These are phyloP conservation scores for Cyclospora cayetanensis DNA, from an alignment of 169 alveolate species.

Conservation along the genomic window DNA sequence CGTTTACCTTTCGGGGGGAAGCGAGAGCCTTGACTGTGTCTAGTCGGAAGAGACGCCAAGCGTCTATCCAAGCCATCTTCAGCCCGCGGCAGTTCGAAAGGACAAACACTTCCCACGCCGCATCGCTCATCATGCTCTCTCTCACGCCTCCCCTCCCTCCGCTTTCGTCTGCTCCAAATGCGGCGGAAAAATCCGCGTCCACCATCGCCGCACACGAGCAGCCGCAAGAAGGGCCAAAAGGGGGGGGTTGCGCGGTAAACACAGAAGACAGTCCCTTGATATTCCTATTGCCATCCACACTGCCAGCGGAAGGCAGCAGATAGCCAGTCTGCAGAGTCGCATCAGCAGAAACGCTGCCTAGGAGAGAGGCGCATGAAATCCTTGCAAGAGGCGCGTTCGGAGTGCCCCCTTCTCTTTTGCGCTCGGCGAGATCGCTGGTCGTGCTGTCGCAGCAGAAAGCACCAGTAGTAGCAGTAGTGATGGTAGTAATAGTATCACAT, in stretches of 20 bases:
- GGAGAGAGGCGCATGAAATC: not conserved
- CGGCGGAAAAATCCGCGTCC: not conserved
- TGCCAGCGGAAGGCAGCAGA: not conserved
- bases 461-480: not conserved
- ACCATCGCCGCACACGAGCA: slow-evolving; percentile 24
- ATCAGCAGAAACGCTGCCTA: not conserved
- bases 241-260: no score
- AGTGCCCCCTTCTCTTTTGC: no score
- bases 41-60: slow-evolving; percentile 69
- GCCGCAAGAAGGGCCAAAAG: not conserved
- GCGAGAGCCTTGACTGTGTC: slow-evolving; percentile 65
- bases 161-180: not conserved
- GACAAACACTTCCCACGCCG: slow-evolving; percentile 60
- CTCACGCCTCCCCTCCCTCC: slow-evolving; percentile 36
- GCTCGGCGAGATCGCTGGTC: no score
- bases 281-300: not conserved
- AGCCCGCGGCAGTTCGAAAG: slow-evolving; percentile 36
- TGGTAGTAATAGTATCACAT: not conserved
- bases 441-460: no score
- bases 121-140: not conserved
- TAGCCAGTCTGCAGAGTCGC: not conserved
- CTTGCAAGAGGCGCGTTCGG: not conserved
- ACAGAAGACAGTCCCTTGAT: no score
- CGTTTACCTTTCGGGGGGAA: slow-evolving; percentile 48
- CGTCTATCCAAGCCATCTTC: slow-evolving; percentile 51